A percentile compares a stretch with the other conserved stretches of the same genome.
Evolutionary conservation across 2,329 filamentous ascomycete genomes (phyloP).

Genomic region (Thyridium curvatum): DNA sequence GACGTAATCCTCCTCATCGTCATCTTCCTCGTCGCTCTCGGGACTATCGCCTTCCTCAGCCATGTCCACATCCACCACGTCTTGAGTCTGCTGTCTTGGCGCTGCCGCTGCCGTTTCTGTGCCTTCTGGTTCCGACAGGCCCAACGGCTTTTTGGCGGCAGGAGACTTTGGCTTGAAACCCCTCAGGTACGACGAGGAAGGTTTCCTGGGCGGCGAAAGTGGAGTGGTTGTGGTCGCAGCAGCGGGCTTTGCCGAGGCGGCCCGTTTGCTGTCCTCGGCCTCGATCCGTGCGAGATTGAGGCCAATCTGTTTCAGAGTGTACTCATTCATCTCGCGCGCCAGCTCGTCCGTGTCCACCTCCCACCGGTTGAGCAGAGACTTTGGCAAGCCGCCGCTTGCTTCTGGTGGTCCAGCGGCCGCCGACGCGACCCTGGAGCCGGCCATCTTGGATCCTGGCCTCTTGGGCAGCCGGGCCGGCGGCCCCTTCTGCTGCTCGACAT

Average conservation of each 20-base stretch:
- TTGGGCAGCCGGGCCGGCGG: conserved; percentile 9
- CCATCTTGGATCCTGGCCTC: conserved; percentile 6
- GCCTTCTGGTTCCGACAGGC: conserved; percentile 11
- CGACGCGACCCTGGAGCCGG: neutral
- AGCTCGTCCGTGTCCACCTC: conserved; percentile 42
- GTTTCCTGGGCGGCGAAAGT: conserved; percentile 5
- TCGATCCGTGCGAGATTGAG: conserved; percentile 43
- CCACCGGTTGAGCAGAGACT: conserved; percentile 20
- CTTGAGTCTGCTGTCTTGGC: conserved; percentile 5
- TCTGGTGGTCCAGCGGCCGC: neutral
- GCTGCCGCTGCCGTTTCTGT: conserved; percentile 4
- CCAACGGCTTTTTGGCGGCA: conserved; percentile 39
- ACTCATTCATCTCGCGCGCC: conserved; percentile 50
- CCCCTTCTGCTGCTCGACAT: neutral
- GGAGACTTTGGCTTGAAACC: conserved; percentile 52
- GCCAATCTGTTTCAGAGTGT: conserved; percentile 52
- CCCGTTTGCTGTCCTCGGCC: conserved; percentile 20
- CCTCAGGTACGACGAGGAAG: conserved; percentile 10
- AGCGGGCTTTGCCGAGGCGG: conserved; percentile 5
- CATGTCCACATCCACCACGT: conserved; percentile 19
- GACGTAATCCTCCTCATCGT: conserved; percentile 52
- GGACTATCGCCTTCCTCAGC: conserved; percentile 14
- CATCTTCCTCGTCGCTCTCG: conserved; percentile 27
- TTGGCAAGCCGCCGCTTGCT: conserved; percentile 20
- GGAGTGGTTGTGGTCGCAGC: neutral